Base-by-base conservation (phyloP, 192 early-diverging fungal species). In the Obelidium mucronatum region DNA sequence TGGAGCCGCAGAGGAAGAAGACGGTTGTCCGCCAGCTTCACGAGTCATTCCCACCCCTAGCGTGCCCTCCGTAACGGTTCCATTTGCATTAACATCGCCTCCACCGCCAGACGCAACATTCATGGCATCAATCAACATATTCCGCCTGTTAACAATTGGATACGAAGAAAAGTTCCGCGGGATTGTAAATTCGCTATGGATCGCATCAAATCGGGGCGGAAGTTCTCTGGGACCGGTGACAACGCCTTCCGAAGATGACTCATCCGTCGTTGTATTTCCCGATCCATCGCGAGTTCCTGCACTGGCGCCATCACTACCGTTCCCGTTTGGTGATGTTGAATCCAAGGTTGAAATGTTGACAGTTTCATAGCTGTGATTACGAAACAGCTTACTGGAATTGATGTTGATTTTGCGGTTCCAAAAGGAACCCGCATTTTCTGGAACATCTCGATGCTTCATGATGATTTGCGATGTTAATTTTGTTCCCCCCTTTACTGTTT, bases 391-490 rank as follows among this genome's bases (percentile, higher is more conserved):
- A 11, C 3, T 28, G 42, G 66, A 15, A 24, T 2, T 2, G 39
- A 68, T 40, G 2, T 44, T 22, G 40, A 74, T 62, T 11, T 74
- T 53, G 19, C 40, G 72, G 39, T 74, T 74, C 56, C 56, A 74
- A 31, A 35, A 74, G 19, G 19, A 28, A 2, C 19, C 72, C 5
- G 72, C 51, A 26, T 40, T 22, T 62, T 11, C 39, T 19, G 72
- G 72, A 8, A 28, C 30, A 19, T 74, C 72, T 28, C 39, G 31
- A 44, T 74, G 60, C n/a, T 39, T 36, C 19, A 74, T 3, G 13
- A 74, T 19, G 3, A 48, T 17, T 42, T 62, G 58, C 24, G 3
- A 24, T n/a, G 58, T 19, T 17, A 17, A 44, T 3, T n/a, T 62
- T n/a, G 2, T 17, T 37, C 22, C 40, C 1, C 2, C 55, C 37